Percentiles rank a stretch among this genome's conserved stretches.
Evolutionary conservation across 2,329 filamentous ascomycete species (phyloP).

Genomic region (Fusarium pilosicola): DNA sequence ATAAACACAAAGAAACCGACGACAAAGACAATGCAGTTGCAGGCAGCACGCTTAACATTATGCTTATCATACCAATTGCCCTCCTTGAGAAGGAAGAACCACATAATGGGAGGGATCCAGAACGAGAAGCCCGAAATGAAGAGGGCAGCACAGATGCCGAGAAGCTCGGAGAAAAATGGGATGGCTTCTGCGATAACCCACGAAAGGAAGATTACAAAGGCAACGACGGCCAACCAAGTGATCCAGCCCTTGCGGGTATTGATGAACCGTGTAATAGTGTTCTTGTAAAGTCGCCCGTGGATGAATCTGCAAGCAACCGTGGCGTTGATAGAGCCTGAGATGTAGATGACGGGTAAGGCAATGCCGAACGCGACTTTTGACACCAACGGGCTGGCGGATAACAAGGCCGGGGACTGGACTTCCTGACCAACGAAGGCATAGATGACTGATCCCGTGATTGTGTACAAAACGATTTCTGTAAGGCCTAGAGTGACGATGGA

Average conservation of each 20-base stretch:
- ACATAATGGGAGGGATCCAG: constrained; percentile 54
- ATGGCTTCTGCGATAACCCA: constrained; percentile 79
- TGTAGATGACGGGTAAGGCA: constrained; percentile 76
- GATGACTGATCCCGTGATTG: constrained; percentile 71
- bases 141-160: constrained; percentile 62
- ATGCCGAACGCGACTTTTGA: constrained; percentile 76
- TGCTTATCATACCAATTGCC: constrained; percentile 42
- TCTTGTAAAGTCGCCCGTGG: constrained; percentile 54
- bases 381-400: constrained; percentile 67
- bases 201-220: constrained; percentile 67
- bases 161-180: constrained; percentile 74
- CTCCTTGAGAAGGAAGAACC: constrained; percentile 51
- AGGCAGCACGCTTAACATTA: constrained; percentile 39
- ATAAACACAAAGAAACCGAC: constrained; percentile 46
- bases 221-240: constrained; percentile 68
- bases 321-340: constrained; percentile 76
- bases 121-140: constrained; percentile 59
- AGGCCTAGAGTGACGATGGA: constrained; percentile 70
- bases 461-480: constrained; percentile 72
- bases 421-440: constrained; percentile 74
- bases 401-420: constrained; percentile 73
- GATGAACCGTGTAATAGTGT: constrained; percentile 56
- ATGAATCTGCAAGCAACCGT: constrained; percentile 58
- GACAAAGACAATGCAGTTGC: constrained; percentile 41
- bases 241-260: constrained; percentile 59